phyloP scores from a whole-genome alignment of 1,284 basidiomycete species.

The Trichosporon ovoides region DNA sequence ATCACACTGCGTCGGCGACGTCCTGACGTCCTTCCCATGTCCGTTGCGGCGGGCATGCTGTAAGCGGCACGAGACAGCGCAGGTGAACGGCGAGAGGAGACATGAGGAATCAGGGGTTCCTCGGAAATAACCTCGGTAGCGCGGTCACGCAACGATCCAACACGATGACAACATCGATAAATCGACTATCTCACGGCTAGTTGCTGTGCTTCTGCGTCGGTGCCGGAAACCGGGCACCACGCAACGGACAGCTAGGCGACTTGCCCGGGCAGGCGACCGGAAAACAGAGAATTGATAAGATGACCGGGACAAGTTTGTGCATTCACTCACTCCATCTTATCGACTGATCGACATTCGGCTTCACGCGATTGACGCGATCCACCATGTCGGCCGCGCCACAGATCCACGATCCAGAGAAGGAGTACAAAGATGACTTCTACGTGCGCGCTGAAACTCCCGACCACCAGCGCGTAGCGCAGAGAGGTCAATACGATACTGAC shows the following conservation, averaged over 20 bases:
- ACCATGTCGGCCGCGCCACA: neutral
- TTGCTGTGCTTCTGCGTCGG: no score
- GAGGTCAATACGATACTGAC: neutral
- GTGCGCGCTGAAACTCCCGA: neutral
- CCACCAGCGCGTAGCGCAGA: no score
- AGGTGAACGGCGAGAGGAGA: no score
- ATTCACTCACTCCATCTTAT: neutral
- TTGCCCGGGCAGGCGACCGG: no score
- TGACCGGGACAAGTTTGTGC: neutral
- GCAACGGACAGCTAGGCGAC: no score
- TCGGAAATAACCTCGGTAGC: neutral
- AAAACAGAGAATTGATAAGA: neutral
- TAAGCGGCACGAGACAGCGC: no score
- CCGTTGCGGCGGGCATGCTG: no score
- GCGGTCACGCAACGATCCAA: neutral
- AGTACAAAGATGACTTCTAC: neutral
- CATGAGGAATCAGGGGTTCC: slow-evolving; percentile 4
- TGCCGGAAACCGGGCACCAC: no score
- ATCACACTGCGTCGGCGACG: no score
- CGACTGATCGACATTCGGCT: neutral
- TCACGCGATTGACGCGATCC: neutral
- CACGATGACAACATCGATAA: neutral
- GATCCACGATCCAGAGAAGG: neutral
- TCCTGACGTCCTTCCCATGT: no score
- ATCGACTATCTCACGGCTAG: no score